Evolutionary conservation across 208 protist genomes (phyloP).

Genomic region (Leishmania lainsoni): DNA sequence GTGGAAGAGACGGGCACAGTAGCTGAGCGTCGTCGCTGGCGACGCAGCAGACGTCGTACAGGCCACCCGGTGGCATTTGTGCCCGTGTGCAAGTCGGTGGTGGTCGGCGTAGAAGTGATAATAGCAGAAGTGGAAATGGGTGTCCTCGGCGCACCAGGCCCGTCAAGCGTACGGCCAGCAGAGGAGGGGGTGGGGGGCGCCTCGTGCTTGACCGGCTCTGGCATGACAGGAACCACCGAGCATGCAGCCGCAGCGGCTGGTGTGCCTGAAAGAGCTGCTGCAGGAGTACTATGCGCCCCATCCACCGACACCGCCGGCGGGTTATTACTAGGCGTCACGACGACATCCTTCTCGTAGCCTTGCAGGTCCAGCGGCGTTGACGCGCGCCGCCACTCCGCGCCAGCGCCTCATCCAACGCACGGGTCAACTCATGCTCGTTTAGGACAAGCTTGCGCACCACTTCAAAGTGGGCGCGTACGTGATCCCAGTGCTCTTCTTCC

Average conservation of each 20-base stretch:
- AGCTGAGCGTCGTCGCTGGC: slow-evolving; percentile 23
- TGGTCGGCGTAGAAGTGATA: background rate
- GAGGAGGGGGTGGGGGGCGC: background rate
- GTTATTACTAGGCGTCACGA: background rate
- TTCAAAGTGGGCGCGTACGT: slow-evolving; percentile 42
- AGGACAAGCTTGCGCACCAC: slow-evolving; percentile 34
- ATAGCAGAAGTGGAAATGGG: background rate
- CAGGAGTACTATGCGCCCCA: background rate
- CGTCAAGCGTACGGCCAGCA: background rate
- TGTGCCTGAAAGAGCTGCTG: background rate
- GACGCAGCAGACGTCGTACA: background rate
- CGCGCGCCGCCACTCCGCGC: slow-evolving; percentile 38
- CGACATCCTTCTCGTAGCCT: background rate
- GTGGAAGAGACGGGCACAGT: slow-evolving; percentile 35
- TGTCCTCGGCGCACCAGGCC: background rate
- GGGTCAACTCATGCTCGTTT: slow-evolving; percentile 54
- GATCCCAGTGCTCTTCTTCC: slow-evolving; percentile 49
- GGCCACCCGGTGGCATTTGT: background rate
- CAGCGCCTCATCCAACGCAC: slow-evolving; percentile 40
- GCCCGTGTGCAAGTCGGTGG: slow-evolving; percentile 1
- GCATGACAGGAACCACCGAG: slow-evolving; percentile 12
- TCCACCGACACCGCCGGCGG: background rate
- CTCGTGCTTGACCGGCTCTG: slow-evolving; percentile 10
- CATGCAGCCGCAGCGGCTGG: background rate
- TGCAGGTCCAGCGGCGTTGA: background rate